A percentile compares a stretch with the other conserved stretches of the same genome.
These are phyloP conservation scores for Allium sativum DNA, from an alignment of 106 monocot species.

Conservation along the genomic window DNA sequence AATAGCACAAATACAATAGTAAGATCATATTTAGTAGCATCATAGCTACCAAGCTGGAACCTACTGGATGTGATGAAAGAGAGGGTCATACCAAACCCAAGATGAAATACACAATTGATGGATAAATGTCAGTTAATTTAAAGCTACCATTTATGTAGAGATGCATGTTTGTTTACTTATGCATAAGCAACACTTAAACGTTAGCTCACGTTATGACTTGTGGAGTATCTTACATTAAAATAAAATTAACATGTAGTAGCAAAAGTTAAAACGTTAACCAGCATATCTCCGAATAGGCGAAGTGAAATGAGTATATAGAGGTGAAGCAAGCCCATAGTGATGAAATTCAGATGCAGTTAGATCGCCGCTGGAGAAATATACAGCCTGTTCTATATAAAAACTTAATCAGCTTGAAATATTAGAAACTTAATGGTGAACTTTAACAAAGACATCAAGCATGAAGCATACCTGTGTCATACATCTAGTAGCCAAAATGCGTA, in stretches of 20 bases:
- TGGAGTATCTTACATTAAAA: no score
- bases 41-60: no score
- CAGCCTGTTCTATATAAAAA: conserved; percentile 43
- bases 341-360: conserved; percentile 57
- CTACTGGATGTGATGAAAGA: no score
- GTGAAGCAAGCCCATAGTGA: conserved; percentile 92
- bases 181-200: no score
- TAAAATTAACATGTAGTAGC: neutral
- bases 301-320: conserved; percentile 96
- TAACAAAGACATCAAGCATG: neutral
- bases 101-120: no score
- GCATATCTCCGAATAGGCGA: conserved; percentile 99
- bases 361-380: conserved; percentile 98
- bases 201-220: no score
- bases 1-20: no score
- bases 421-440: neutral
- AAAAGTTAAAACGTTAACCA: conserved; percentile 27
- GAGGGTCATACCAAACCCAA: no score
- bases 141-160: no score
- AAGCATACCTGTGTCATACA: conserved; percentile 92
- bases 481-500: conserved; percentile 92
- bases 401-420: neutral
- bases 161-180: no score
- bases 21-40: no score
- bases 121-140: no score